Evolutionary conservation across 352 stramenopile genomes (phyloP).

Genomic region (Globisporangium perplexum): DNA sequence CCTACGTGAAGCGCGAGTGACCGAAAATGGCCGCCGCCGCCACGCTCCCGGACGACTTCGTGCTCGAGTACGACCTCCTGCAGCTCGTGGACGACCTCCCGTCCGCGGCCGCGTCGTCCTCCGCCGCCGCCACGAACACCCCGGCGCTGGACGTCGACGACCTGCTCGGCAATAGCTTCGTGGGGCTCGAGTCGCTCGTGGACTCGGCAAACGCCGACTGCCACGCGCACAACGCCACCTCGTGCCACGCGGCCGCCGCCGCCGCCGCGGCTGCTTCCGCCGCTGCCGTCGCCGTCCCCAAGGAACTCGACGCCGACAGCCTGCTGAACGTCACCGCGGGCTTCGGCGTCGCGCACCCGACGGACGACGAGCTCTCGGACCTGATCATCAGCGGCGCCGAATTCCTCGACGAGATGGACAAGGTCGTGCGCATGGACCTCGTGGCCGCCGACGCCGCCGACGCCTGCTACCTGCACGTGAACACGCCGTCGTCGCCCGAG

Average conservation of each 20-base stretch:
- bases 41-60: conserved; percentile 21
- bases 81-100: conserved; percentile 29
- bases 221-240: too few species aligned
- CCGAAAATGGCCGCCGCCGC: conserved; percentile 19
- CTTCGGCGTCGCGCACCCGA: neutral
- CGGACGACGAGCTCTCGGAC: conserved; percentile 27
- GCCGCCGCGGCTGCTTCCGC: too few species aligned
- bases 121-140: too few species aligned
- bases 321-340: conserved; percentile 15
- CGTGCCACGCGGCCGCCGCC: too few species aligned
- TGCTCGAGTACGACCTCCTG: conserved; percentile 28
- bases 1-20: too few species aligned
- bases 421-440: conserved; percentile 37
- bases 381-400: conserved; percentile 54
- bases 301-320: conserved; percentile 10
- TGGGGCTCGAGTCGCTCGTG: conserved; percentile 13
- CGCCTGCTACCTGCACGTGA: too few species aligned
- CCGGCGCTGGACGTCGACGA: conserved; percentile 19
- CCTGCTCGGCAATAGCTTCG: conserved; percentile 17
- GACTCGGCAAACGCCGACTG: neutral
- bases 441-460: neutral
- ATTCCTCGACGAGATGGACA: conserved; percentile 51
- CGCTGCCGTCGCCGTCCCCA: neutral
- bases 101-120: neutral
- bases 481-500: too few species aligned